Evolutionary conservation across 208 protist species (phyloP), one percentile per base, ranked within the genome.

Genomic region (Herpetomonas tarakana): DNA sequence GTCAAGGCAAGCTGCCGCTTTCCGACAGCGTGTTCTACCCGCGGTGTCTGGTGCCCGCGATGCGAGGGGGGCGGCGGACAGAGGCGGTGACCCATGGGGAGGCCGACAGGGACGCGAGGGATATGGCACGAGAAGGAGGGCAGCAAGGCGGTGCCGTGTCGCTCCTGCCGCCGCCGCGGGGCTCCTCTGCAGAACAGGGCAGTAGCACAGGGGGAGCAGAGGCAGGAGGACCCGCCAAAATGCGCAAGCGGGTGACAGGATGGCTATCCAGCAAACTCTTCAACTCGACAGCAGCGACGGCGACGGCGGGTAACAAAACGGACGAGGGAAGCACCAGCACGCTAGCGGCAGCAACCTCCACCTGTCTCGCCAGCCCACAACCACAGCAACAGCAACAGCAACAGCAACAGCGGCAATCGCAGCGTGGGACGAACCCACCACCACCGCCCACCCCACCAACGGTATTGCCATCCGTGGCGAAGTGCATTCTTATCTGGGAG

Each of bases 1-100:
- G 78, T 58, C 55, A 71, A 30, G 74, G 61, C 11, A 58, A 50
- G 24, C 68, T 92, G 3, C 82, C 82, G 1, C 38, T 71, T 28
- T 24, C 18, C 44, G 70, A 90, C 46, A 30, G 35, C 0, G 51
- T 58, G 4, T 83, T 89, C 54, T 50, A 74, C 14, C 84, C 84
- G 0, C 66, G 66, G 2, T 91, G 84, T 75, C 71, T 88, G 6
- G 9, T 41, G 9, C 6, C 35, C 35, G 35, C 14, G 9, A n/a
- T n/a, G n/a, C n/a, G n/a, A n/a, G n/a, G n/a, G n/a, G n/a, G n/a
- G n/a, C n/a, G n/a, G n/a, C n/a, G n/a, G n/a, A n/a, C n/a, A n/a
- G n/a, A n/a, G n/a, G n/a, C n/a, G n/a, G n/a, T n/a, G n/a, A n/a
- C n/a, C n/a, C n/a, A n/a, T n/a, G n/a, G n/a, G n/a, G n/a, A n/a